These are phyloP conservation scores for Rosa multiflora DNA, from an alignment of 306 rosid genomes.

Conservation along the genomic window DNA sequence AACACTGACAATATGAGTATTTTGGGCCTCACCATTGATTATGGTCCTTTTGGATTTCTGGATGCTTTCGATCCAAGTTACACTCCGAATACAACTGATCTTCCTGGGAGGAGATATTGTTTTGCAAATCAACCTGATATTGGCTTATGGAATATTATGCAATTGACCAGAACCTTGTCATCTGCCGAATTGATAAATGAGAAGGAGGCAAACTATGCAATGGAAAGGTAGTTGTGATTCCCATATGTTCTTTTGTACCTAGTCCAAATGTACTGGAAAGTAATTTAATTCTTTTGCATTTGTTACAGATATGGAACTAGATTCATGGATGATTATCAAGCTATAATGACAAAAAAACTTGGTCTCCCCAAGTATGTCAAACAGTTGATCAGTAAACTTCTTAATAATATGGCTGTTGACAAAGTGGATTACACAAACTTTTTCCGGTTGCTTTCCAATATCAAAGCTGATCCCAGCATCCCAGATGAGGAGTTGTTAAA, in stretches of 20 bases:
- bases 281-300: slow-evolving; percentile 22
- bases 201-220: slow-evolving; percentile 87
- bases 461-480: slow-evolving; percentile 77
- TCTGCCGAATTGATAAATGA: slow-evolving; percentile 79
- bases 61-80: slow-evolving; percentile 99
- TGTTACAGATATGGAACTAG: slow-evolving; percentile 75
- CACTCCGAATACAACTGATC: slow-evolving; percentile 96
- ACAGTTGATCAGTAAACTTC: slow-evolving; percentile 85
- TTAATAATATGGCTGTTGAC: slow-evolving; percentile 92
- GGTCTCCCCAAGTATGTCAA: slow-evolving; percentile 92
- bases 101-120: slow-evolving; percentile 98
- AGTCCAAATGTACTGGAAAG: slow-evolving; percentile 1
- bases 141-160: slow-evolving; percentile 95
- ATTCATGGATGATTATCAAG: slow-evolving; percentile 97
- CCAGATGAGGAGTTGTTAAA: slow-evolving; percentile 78
- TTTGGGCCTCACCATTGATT: slow-evolving; percentile 95
- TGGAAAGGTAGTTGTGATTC: slow-evolving; percentile 81
- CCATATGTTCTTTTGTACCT: slow-evolving; percentile 2
- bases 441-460: slow-evolving; percentile 75
- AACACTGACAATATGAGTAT: slow-evolving; percentile 99
- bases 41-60: slow-evolving; percentile 98
- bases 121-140: slow-evolving; percentile 98
- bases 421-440: slow-evolving; percentile 97
- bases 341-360: slow-evolving; percentile 90
- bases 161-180: slow-evolving; percentile 62